phyloP scores from a whole-genome alignment of 2,329 filamentous ascomycete genomes.

The Trichoderma sp. region DNA sequence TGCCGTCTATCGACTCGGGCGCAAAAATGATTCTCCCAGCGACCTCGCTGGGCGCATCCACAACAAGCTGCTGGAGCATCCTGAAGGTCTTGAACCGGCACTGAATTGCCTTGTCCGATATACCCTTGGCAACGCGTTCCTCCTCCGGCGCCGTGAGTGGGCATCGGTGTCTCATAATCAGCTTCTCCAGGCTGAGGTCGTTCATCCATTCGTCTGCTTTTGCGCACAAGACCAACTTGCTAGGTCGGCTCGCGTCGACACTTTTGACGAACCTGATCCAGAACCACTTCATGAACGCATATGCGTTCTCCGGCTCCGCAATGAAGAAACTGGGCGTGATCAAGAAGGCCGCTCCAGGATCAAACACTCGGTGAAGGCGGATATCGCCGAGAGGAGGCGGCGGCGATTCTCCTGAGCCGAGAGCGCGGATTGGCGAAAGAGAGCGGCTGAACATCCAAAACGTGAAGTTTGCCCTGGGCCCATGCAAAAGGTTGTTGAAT shows the following conservation, averaged over 20 bases:
- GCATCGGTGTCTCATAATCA: neutral
- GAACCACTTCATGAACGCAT: constrained; percentile 44
- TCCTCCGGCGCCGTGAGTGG: constrained; percentile 2
- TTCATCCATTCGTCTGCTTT: constrained; percentile 38
- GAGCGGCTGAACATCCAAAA: constrained; percentile 49
- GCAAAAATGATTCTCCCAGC: constrained; percentile 49
- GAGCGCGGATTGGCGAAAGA: constrained; percentile 31
- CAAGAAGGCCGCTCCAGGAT: constrained; percentile 41
- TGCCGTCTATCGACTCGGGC: constrained; percentile 52
- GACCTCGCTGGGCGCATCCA: constrained; percentile 28
- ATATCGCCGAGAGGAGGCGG: constrained; percentile 32
- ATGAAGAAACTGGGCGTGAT: constrained; percentile 49
- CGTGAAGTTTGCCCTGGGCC: constrained; percentile 34
- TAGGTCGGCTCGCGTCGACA: constrained; percentile 26
- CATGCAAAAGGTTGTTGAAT: constrained; percentile 41
- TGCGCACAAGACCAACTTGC: constrained; percentile 39
- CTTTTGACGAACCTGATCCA: constrained; percentile 33
- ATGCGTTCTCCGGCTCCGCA: constrained; percentile 42
- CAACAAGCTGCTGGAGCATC: constrained; percentile 32
- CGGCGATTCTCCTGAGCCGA: constrained; percentile 27
- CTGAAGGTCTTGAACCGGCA: constrained; percentile 34
- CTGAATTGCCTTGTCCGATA: constrained; percentile 29
- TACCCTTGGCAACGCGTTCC: constrained; percentile 1
- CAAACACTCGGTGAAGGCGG: constrained; percentile 38
- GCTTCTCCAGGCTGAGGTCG: constrained; percentile 33